These are phyloP conservation scores for Didymosphaeria variabile DNA, from an alignment of 2,329 filamentous ascomycete genomes.

Conservation along the genomic window DNA sequence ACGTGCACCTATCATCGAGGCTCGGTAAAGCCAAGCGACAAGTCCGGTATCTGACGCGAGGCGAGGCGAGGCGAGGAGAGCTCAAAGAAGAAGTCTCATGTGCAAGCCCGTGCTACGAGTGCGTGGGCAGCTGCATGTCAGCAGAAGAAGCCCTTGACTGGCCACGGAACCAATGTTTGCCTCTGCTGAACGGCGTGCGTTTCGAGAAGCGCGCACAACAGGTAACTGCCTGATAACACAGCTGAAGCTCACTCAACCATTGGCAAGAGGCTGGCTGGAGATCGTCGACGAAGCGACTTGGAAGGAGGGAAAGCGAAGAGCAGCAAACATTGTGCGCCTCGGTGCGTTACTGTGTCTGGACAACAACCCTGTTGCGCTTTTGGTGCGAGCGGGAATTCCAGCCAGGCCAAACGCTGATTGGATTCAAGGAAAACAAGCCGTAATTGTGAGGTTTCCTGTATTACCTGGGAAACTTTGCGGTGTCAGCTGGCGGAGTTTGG, in stretches of 20 bases:
- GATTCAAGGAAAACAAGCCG: neutral
- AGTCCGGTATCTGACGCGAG: neutral
- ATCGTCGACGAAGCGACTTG: neutral
- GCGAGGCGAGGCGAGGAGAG: neutral
- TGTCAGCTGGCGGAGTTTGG: neutral
- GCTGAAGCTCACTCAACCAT: neutral
- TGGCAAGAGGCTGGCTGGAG: neutral
- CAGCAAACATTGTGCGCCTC: constrained; percentile 3
- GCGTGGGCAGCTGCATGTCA: neutral
- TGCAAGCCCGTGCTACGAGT: neutral
- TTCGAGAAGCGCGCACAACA: neutral
- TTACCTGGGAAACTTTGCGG: neutral
- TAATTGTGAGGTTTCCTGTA: neutral
- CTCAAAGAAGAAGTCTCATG: neutral
- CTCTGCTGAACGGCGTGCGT: neutral
- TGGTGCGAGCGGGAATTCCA: constrained; percentile 1
- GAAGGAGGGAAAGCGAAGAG: constrained; percentile 3
- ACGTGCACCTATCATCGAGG: neutral
- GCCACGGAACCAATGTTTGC: neutral
- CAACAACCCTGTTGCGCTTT: neutral
- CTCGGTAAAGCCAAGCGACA: neutral
- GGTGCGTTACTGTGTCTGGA: neutral
- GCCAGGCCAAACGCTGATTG: neutral
- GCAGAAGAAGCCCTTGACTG: neutral
- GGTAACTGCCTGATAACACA: neutral